These are phyloP conservation scores for Fennellomyces sp. DNA, from an alignment of 371 early-diverging fungal species.

Conservation along the genomic window DNA sequence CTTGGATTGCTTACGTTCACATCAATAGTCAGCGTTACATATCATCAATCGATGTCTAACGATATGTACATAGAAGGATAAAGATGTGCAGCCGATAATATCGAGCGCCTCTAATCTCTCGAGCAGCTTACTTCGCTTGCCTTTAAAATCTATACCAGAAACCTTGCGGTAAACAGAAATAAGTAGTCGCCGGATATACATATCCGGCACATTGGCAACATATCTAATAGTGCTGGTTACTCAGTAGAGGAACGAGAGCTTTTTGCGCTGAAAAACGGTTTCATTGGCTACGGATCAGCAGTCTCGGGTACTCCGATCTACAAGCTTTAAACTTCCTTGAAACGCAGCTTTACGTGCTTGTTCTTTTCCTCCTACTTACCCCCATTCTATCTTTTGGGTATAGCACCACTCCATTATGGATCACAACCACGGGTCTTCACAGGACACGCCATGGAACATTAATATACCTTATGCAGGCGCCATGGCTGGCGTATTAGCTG, in stretches of 20 bases:
- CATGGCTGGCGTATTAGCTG: conserved; percentile 20
- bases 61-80: too few species aligned
- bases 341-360: neutral
- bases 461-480: conserved; percentile 18
- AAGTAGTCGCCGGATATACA: too few species aligned
- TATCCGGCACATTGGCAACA: too few species aligned
- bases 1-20: too few species aligned
- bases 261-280: neutral
- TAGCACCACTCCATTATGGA: neutral
- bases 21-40: too few species aligned
- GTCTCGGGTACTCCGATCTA: conserved; percentile 1
- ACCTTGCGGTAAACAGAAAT: too few species aligned
- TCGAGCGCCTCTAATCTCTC: too few species aligned
- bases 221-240: too few species aligned
- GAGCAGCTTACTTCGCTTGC: too few species aligned
- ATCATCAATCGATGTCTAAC: too few species aligned
- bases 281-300: neutral
- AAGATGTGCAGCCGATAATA: too few species aligned
- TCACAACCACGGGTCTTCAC: conserved; percentile 8
- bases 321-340: conserved; percentile 1
- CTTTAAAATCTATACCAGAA: too few species aligned
- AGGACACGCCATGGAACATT: conserved; percentile 14
- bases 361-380: neutral
- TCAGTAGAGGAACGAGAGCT: neutral
- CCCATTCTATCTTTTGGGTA: neutral